phyloP scores from a whole-genome alignment of 768 basidiomycete species.

The Saitozyma podzolica region DNA sequence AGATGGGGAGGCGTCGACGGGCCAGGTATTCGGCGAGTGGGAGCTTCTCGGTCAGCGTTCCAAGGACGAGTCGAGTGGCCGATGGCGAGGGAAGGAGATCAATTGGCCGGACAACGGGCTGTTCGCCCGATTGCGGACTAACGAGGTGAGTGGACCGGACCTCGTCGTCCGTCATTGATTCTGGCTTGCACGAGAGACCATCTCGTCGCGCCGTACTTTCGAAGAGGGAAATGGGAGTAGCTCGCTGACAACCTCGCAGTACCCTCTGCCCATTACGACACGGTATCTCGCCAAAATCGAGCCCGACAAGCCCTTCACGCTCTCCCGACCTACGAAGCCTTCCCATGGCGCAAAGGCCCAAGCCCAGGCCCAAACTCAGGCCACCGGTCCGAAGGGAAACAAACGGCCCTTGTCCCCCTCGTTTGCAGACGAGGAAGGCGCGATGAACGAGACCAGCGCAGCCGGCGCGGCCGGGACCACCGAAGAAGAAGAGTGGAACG shows the following conservation, averaged over 20 bases:
- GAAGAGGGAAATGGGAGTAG: too few relatives aligned
- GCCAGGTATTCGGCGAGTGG: slow-evolving; percentile 24
- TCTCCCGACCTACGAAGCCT: slow-evolving; percentile 12
- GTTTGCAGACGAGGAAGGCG: too few relatives aligned
- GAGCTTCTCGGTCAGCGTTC: slow-evolving; percentile 49
- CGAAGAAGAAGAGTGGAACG: too few relatives aligned
- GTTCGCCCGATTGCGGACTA: slow-evolving; percentile 65
- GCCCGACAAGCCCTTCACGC: slow-evolving; percentile 35
- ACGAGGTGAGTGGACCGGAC: slow-evolving; percentile 60
- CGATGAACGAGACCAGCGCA: too few relatives aligned
- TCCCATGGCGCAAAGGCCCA: slow-evolving; percentile 9
- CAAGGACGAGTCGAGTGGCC: slow-evolving; percentile 54
- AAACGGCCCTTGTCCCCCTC: too few relatives aligned
- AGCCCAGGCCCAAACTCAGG: too few relatives aligned
- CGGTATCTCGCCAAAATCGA: slow-evolving; percentile 36
- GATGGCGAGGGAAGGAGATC: slow-evolving; percentile 61
- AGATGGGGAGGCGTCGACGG: slow-evolving; percentile 43
- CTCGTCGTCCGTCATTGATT: too few relatives aligned
- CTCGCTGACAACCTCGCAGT: slow-evolving; percentile 11
- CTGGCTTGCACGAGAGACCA: not conserved
- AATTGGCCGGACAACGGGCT: slow-evolving; percentile 67
- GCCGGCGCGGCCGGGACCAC: too few relatives aligned
- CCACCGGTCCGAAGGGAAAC: too few relatives aligned
- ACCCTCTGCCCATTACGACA: slow-evolving; percentile 32
- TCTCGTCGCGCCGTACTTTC: not conserved